Evolutionary conservation across 2,329 filamentous ascomycete species (phyloP).

Genomic region (Ophiocordyceps camponoti-rufipedis): DNA sequence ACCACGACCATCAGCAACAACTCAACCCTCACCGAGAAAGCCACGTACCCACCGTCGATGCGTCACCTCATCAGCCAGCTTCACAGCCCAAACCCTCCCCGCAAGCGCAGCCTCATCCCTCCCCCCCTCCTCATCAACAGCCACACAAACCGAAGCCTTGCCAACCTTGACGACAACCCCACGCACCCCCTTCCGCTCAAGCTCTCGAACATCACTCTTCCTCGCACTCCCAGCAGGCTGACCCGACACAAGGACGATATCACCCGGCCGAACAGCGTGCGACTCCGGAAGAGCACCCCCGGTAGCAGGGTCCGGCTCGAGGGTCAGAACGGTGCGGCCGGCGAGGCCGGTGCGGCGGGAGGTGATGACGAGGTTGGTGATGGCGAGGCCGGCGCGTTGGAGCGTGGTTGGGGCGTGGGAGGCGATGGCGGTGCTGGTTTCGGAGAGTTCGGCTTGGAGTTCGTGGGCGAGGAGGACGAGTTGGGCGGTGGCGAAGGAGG

Average conservation of each 20-base stretch:
- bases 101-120: slow-evolving; percentile 17
- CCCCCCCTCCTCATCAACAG: slow-evolving; percentile 47
- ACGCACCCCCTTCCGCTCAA: slow-evolving; percentile 47
- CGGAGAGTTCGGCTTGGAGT: slow-evolving; percentile 51
- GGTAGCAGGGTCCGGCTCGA: slow-evolving; percentile 54
- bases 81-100: slow-evolving; percentile 43
- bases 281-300: slow-evolving; percentile 40
- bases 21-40: no score
- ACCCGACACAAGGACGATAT: slow-evolving; percentile 60
- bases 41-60: slow-evolving; percentile 27
- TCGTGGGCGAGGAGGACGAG: slow-evolving; percentile 53
- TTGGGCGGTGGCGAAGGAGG: slow-evolving; percentile 53
- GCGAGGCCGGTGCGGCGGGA: slow-evolving; percentile 77
- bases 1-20: not conserved
- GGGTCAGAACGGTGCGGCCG: slow-evolving; percentile 76
- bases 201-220: slow-evolving; percentile 53
- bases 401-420: slow-evolving; percentile 50
- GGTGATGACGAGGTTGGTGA: slow-evolving; percentile 55
- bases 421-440: slow-evolving; percentile 49
- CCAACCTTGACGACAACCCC: slow-evolving; percentile 54
- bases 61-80: slow-evolving; percentile 51
- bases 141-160: slow-evolving; percentile 41
- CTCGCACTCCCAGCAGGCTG: slow-evolving; percentile 55
- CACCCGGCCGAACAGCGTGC: slow-evolving; percentile 58
- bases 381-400: slow-evolving; percentile 59